phyloP scores from a whole-genome alignment of 2,329 filamentous ascomycete species.

The Colletotrichum lindemuthianum region DNA sequence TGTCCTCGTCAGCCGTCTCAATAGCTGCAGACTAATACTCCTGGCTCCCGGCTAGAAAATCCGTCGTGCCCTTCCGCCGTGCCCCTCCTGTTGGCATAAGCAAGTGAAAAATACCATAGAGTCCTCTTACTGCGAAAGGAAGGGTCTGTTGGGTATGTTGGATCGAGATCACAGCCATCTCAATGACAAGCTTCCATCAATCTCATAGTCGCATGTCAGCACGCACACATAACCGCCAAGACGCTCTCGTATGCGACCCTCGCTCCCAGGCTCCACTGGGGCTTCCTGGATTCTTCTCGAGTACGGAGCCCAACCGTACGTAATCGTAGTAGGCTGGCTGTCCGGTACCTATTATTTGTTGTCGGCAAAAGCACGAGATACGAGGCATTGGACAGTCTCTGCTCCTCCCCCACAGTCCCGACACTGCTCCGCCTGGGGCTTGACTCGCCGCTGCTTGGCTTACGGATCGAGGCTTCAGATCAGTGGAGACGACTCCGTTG shows the following conservation, averaged over 20 bases:
- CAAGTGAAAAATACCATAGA: background rate
- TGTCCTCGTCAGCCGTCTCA: background rate
- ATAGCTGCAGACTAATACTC: no score
- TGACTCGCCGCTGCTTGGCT: conserved; percentile 6
- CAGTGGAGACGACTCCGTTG: background rate
- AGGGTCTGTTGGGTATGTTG: background rate
- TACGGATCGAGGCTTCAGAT: background rate
- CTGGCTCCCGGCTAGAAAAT: no score
- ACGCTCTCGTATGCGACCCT: conserved; percentile 1
- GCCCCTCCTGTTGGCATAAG: background rate
- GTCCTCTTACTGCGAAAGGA: background rate
- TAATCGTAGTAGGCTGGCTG: conserved; percentile 8
- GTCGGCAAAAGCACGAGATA: conserved; percentile 18
- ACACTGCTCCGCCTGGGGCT: background rate
- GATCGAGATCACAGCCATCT: conserved; percentile 9
- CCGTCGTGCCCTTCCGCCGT: no score
- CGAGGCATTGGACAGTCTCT: background rate
- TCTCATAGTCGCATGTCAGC: conserved; percentile 14
- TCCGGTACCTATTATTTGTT: background rate
- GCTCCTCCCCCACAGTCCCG: conserved; percentile 14
- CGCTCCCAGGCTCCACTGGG: background rate
- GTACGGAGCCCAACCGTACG: background rate
- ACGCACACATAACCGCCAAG: conserved; percentile 6
- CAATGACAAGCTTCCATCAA: conserved; percentile 26
- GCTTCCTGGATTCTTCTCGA: background rate